phyloP scores from a whole-genome alignment of 805 yeast genomes.

The Ogataea siamensis region DNA sequence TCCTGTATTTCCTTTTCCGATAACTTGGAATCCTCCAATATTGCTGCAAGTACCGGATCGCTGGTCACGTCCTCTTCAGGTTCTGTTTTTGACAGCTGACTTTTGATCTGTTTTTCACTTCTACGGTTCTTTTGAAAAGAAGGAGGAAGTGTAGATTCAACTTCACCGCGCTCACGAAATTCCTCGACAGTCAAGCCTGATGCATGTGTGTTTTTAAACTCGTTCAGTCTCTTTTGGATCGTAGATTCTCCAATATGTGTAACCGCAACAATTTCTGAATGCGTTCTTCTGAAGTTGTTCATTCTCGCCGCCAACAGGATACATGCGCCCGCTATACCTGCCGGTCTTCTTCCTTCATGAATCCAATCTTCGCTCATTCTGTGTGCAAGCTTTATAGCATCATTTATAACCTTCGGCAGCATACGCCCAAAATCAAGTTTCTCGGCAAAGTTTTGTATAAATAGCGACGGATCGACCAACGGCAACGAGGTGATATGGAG shows the following conservation, averaged over 20 bases:
- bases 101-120: conserved; percentile 39
- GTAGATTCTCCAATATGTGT: conserved; percentile 96
- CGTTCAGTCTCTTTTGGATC: conserved; percentile 83
- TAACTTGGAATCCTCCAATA: conserved; percentile 43
- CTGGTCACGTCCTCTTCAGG: conserved; percentile 39
- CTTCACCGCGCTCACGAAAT: conserved; percentile 51
- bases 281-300: conserved; percentile 91
- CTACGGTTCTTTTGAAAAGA: conserved; percentile 65
- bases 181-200: conserved; percentile 70
- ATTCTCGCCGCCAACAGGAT: conserved; percentile 89
- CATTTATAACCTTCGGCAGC: conserved; percentile 72
- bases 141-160: conserved; percentile 72
- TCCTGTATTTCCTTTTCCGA: conserved; percentile 44
- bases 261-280: conserved; percentile 89
- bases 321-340: conserved; percentile 98
- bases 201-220: conserved; percentile 75
- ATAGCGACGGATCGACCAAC: conserved; percentile 89
- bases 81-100: conserved; percentile 31
- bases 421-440: conserved; percentile 76
- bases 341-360: conserved; percentile 95
- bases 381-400: conserved; percentile 82
- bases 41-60: conserved; percentile 44
- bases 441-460: conserved; percentile 91
- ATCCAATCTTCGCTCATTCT: conserved; percentile 96
- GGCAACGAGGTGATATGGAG: conserved; percentile 78